Conservation (phyloP, 2,329 filamentous ascomycete species). For the Harringtonia aguacate region DNA sequence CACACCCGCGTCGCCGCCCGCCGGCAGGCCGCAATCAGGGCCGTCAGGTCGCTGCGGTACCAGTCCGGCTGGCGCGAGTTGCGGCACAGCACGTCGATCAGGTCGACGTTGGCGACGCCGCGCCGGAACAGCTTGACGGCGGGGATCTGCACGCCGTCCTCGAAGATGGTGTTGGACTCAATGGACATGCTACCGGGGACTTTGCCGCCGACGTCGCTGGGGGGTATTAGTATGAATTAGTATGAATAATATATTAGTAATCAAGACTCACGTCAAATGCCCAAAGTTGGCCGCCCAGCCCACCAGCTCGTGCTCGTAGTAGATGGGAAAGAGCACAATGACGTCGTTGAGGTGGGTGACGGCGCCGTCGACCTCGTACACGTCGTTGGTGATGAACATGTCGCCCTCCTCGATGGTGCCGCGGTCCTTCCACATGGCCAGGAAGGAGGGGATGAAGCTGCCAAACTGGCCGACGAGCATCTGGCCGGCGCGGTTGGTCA, state of each 20-base stretch:
- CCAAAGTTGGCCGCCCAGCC: conserved; percentile 40
- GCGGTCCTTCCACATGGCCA: conserved; percentile 33
- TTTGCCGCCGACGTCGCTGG: conserved; percentile 27
- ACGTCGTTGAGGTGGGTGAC: conserved; percentile 39
- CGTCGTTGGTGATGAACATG: conserved; percentile 39
- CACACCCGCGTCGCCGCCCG: conserved; percentile 31
- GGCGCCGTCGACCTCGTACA: conserved; percentile 35
- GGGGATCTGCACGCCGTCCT: conserved; percentile 39
- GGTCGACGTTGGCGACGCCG: conserved; percentile 29
- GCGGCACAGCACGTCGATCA: conserved; percentile 33
- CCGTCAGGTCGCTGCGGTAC: conserved; percentile 35
- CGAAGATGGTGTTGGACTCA: conserved; percentile 33
- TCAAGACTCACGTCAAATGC: too few relatives aligned
- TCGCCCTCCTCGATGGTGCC: conserved; percentile 35
- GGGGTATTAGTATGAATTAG: too few relatives aligned
- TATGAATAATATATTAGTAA: too few relatives aligned
- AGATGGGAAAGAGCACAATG: conserved; percentile 37
- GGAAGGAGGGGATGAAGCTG: conserved; percentile 24
- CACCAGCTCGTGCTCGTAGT: conserved; percentile 29
- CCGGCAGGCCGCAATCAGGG: conserved; percentile 33
- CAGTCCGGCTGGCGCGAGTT: conserved; percentile 37
- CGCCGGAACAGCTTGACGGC: conserved; percentile 33
- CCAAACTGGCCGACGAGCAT: conserved; percentile 39
- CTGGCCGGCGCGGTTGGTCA: conserved; percentile 33
- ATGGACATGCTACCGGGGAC: conserved; percentile 40